These are phyloP conservation scores for Pulveroboletus sp. DNA, from an alignment of 768 basidiomycete genomes.

Conservation along the genomic window DNA sequence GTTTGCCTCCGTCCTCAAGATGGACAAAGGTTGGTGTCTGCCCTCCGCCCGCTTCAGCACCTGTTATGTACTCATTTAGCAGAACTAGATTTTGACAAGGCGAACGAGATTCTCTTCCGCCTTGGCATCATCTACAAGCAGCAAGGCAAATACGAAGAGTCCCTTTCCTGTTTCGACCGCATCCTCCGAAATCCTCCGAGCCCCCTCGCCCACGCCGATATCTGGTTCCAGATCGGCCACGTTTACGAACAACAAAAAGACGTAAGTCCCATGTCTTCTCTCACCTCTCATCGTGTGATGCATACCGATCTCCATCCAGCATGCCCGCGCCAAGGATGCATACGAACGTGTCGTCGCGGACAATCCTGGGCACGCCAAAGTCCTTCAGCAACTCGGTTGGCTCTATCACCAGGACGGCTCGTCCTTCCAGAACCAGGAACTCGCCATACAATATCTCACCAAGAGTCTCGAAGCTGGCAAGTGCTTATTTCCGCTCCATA, in stretches of 20 bases:
- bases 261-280: conserved; percentile 41
- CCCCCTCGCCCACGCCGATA: conserved; percentile 94
- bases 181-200: conserved; percentile 94
- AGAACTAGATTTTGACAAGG: conserved; percentile 87
- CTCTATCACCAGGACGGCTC: conserved; percentile 95
- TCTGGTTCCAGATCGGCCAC: conserved; percentile 99
- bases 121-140: conserved; percentile 99
- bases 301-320: conserved; percentile 42
- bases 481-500: conserved; percentile 21
- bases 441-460: conserved; percentile 89
- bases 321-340: conserved; percentile 85
- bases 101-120: conserved; percentile 97
- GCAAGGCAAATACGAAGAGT: conserved; percentile 88
- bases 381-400: conserved; percentile 97
- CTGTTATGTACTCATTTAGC: conserved; percentile 26
- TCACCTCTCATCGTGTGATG: conserved; percentile 4
- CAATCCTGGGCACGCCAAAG: conserved; percentile 93
- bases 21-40: conserved; percentile 80
- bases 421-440: conserved; percentile 92
- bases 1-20: conserved; percentile 90
- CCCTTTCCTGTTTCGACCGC: conserved; percentile 89
- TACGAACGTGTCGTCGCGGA: conserved; percentile 94
- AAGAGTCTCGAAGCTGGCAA: conserved; percentile 92
- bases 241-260: conserved; percentile 98
- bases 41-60: background rate